Evolutionary conservation across 2,329 filamentous ascomycete genomes (phyloP).

Genomic region (Aquanectria penicillioides): DNA sequence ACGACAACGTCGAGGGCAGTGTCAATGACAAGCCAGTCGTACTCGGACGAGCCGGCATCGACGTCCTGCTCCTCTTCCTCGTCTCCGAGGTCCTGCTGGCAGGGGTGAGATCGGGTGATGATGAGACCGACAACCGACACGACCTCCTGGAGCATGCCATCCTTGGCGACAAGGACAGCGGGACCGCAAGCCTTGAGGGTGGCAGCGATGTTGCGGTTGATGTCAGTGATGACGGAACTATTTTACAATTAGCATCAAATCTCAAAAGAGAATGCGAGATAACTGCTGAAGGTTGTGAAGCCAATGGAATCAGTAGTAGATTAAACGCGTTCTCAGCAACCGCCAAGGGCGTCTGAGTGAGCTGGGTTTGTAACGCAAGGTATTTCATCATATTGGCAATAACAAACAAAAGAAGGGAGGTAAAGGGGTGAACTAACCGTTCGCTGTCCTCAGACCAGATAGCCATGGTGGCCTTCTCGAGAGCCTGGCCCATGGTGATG

Average conservation of each 20-base stretch:
- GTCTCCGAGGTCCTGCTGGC: slow-evolving; percentile 88
- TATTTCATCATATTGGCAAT: slow-evolving; percentile 78
- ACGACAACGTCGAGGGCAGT: slow-evolving; percentile 92
- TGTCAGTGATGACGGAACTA: slow-evolving; percentile 90
- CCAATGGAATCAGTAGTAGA: slow-evolving; percentile 49
- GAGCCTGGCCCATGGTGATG: slow-evolving; percentile 84
- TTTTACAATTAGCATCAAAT: slow-evolving; percentile 53
- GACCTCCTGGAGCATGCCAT: slow-evolving; percentile 76
- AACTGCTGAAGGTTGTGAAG: slow-evolving; percentile 36
- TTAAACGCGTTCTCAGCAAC: slow-evolving; percentile 84
- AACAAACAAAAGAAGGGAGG: slow-evolving; percentile 31
- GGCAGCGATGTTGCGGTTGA: slow-evolving; percentile 92
- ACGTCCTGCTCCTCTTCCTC: slow-evolving; percentile 80
- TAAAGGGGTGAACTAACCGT: slow-evolving; percentile 71
- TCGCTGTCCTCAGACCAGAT: slow-evolving; percentile 93
- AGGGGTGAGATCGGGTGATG: slow-evolving; percentile 90
- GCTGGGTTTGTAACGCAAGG: slow-evolving; percentile 93
- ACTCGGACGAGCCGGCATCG: slow-evolving; percentile 85
- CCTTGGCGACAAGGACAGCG: slow-evolving; percentile 78
- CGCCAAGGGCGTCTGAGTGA: slow-evolving; percentile 96
- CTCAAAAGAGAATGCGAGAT: slow-evolving; percentile 29
- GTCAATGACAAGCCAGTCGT: slow-evolving; percentile 97
- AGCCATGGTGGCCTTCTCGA: slow-evolving; percentile 84
- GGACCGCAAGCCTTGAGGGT: slow-evolving; percentile 93
- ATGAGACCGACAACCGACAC: slow-evolving; percentile 80